Percentiles rank a stretch among this genome's conserved stretches.
These are phyloP conservation scores for Cystobasidium onofrii DNA, from an alignment of 768 basidiomycete species.

Conservation along the genomic window DNA sequence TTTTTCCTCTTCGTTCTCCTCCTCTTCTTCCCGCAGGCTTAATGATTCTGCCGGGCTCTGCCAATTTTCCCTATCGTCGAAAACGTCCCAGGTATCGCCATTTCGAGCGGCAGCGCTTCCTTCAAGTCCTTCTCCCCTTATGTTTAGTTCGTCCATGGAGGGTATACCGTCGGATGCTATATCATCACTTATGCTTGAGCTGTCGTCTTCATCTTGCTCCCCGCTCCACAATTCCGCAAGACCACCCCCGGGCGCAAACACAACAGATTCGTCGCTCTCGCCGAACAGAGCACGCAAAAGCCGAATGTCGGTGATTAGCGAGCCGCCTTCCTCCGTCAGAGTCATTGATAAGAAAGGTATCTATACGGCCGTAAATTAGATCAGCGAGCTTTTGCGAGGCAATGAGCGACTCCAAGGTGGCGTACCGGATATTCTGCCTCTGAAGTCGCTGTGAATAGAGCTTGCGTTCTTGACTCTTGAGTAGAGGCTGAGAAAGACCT, in stretches of 20 bases:
- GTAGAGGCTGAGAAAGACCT: slow-evolving; percentile 4
- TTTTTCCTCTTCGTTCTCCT: slow-evolving; percentile 1
- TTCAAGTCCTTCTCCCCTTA: background rate
- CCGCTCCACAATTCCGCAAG: slow-evolving; percentile 46
- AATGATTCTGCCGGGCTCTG: slow-evolving; percentile 31
- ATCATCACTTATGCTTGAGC: background rate
- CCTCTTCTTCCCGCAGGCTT: slow-evolving; percentile 46
- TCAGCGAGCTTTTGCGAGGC: background rate
- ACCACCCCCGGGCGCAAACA: slow-evolving; percentile 52
- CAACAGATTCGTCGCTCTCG: slow-evolving; percentile 61
- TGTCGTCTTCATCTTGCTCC: slow-evolving; percentile 27
- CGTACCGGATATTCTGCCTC: slow-evolving; percentile 15
- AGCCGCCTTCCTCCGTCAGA: slow-evolving; percentile 65
- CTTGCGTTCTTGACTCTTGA: background rate
- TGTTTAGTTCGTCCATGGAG: background rate
- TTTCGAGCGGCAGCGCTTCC: background rate
- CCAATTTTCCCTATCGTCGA: slow-evolving; percentile 1
- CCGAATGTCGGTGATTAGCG: slow-evolving; percentile 62
- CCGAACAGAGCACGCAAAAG: slow-evolving; percentile 62
- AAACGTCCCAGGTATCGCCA: background rate
- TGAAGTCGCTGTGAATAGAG: background rate
- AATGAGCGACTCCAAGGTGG: background rate
- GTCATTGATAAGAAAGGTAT: slow-evolving; percentile 72
- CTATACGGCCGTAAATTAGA: background rate
- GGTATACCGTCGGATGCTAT: background rate